phyloP scores from a whole-genome alignment of 1,139 yeast genomes.

The Yueomyces sp. region DNA sequence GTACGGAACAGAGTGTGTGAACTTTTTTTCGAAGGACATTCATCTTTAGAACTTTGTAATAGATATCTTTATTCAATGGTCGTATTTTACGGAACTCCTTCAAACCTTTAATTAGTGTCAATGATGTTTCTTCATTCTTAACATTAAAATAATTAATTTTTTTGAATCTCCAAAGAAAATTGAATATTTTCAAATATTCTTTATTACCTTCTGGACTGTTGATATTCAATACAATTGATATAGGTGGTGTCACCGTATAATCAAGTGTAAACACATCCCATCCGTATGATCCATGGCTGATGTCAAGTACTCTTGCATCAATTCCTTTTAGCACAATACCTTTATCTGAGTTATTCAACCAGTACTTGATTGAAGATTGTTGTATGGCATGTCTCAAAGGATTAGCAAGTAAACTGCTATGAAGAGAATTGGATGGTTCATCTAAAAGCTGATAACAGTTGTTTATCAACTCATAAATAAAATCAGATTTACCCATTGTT shows the following conservation, averaged over 20 bases:
- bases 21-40: conserved; percentile 15
- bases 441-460: conserved; percentile 32
- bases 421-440: conserved; percentile 47
- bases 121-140: conserved; percentile 33
- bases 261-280: conserved; percentile 94
- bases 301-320: conserved; percentile 72
- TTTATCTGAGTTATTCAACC: conserved; percentile 18
- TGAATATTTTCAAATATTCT: conserved; percentile 71
- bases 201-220: conserved; percentile 28
- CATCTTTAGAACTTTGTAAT: conserved; percentile 15
- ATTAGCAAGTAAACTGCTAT: conserved; percentile 55
- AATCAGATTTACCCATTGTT: conserved; percentile 66
- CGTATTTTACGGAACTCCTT: conserved; percentile 11
- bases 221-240: conserved; percentile 32
- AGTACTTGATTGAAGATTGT: conserved; percentile 44
- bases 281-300: conserved; percentile 57
- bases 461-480: conserved; percentile 50
- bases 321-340: conserved; percentile 38
- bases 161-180: conserved; percentile 70
- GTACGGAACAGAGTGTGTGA: conserved; percentile 15
- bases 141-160: conserved; percentile 45
- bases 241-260: conserved; percentile 52
- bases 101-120: conserved; percentile 23
- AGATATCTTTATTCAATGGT: conserved; percentile 17
- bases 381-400: conserved; percentile 56